Evolutionary conservation across 768 basidiomycete genomes (phyloP), one percentile per base, ranked within the genome.

Genomic region (Dioszegia crocea): DNA sequence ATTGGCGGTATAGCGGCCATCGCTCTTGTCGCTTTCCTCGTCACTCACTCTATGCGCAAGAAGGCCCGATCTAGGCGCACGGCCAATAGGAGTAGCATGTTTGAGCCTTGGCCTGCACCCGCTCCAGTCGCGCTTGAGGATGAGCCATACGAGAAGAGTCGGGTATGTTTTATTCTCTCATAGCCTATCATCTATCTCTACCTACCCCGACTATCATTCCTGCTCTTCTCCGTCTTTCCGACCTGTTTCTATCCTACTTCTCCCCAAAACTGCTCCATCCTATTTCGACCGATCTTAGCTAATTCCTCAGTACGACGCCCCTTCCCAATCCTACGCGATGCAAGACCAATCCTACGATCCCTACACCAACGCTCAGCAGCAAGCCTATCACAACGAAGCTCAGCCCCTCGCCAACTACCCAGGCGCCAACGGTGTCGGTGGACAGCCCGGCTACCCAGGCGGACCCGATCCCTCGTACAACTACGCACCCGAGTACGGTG

Each of bases 291-390:
- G n/a, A n/a, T n/a, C n/a, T n/a, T n/a, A n/a, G 41, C 40, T 44
- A 19, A 56, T 36, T 14, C 29, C 8, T 5, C 40, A 68, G 66
- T 72, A 63, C 47, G 63, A 65, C n/a, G 54, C 65, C 3, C 62
- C 67, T 1, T 56, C 67, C 17, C 67, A 69, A 54, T 61, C 65
- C 19, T 72, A 65, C 61, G 58, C 65, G 6, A 72, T 72, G 70
- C 63, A 64, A 49, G 41, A 54, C n/a, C 49, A 51, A 17, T 23
- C 38, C n/a, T 55, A 49, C 29, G 56, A 66, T 45, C 44, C 53
- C 16, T 55, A 62, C 51, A 23, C 31, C 33, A 53, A 53, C 51
- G 51, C 51, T 11, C 51, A 53, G 21, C 46, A 57, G 16, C 49
- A 50, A 19, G 36, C 39, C 2, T 65, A 65, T 40, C 39, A 11